Evolutionary conservation across 305 asterid genomes (phyloP).

Genomic region (Ajuga reptans): DNA sequence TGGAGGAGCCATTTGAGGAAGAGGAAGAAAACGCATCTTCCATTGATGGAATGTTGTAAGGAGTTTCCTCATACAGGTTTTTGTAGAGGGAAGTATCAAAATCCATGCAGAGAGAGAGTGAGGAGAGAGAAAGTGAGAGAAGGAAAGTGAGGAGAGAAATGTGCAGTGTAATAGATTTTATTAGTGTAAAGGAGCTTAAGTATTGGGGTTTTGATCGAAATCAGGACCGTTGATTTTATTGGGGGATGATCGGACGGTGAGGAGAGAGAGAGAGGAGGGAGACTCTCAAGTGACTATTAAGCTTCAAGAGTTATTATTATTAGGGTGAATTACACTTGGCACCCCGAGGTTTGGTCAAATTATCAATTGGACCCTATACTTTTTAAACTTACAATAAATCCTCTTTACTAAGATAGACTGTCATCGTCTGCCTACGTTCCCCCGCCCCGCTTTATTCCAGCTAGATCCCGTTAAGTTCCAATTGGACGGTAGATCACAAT

Average conservation of each 20-base stretch:
- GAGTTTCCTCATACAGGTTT: slow-evolving; percentile 20
- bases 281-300: slow-evolving; percentile 20
- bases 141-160: slow-evolving; percentile 14
- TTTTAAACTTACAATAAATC: too few species aligned
- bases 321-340: too few species aligned
- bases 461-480: too few species aligned
- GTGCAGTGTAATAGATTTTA: slow-evolving; percentile 24
- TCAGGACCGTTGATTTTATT: slow-evolving; percentile 9
- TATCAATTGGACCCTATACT: too few species aligned
- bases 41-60: slow-evolving; percentile 13
- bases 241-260: slow-evolving; percentile 26
- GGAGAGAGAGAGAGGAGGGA: neutral
- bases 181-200: slow-evolving; percentile 10
- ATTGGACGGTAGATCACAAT: too few species aligned
- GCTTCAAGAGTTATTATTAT: slow-evolving; percentile 12
- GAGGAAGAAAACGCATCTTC: slow-evolving; percentile 26
- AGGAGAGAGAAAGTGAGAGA: slow-evolving; percentile 6
- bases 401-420: too few species aligned
- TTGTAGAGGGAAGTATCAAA: slow-evolving; percentile 19
- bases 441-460: too few species aligned
- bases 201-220: slow-evolving; percentile 7
- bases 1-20: neutral
- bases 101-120: slow-evolving; percentile 30
- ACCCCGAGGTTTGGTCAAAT: too few species aligned
- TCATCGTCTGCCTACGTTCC: too few species aligned